These are phyloP conservation scores for Epichloe baconii DNA, from an alignment of 2,329 filamentous ascomycete species.

Conservation along the genomic window DNA sequence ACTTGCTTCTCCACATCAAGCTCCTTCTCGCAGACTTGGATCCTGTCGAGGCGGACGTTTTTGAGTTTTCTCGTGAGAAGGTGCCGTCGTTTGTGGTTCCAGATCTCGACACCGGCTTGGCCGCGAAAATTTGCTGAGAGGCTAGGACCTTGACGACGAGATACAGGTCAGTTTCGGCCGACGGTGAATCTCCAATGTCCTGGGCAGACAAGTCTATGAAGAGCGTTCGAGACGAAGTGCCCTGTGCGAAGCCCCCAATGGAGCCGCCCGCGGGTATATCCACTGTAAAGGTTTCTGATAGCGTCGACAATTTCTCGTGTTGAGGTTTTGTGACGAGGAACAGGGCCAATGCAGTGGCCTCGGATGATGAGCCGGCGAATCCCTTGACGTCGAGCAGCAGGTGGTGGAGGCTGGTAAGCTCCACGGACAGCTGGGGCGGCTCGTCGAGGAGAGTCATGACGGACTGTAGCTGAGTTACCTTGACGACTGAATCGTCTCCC, in stretches of 20 bases:
- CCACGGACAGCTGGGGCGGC: conserved; percentile 54
- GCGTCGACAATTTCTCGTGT: conserved; percentile 46
- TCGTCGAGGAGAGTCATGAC: conserved; percentile 89
- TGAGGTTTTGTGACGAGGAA: conserved; percentile 63
- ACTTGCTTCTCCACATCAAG: conserved; percentile 57
- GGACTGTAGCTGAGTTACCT: conserved; percentile 82
- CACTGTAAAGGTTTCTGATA: conserved; percentile 76
- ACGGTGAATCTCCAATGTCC: conserved; percentile 51
- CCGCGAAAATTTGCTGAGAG: conserved; percentile 32
- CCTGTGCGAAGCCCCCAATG: conserved; percentile 50
- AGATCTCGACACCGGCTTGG: conserved; percentile 38
- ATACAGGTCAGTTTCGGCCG: conserved; percentile 61
- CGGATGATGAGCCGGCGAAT: conserved; percentile 63
- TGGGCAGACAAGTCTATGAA: conserved; percentile 75
- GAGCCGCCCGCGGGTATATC: conserved; percentile 64
- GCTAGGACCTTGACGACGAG: conserved; percentile 71
- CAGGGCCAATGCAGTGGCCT: conserved; percentile 62
- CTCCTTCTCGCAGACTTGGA: conserved; percentile 46
- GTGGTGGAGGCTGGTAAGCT: conserved; percentile 64
- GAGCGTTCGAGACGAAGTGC: conserved; percentile 64
- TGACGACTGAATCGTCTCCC: conserved; percentile 83
- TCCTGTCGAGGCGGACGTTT: conserved; percentile 35
- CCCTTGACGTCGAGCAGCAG: conserved; percentile 73
- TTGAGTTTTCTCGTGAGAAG: conserved; percentile 30
- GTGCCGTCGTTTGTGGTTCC: conserved; percentile 30